phyloP scores from a whole-genome alignment of 1,284 basidiomycete species.

The Serendipita sp. region DNA sequence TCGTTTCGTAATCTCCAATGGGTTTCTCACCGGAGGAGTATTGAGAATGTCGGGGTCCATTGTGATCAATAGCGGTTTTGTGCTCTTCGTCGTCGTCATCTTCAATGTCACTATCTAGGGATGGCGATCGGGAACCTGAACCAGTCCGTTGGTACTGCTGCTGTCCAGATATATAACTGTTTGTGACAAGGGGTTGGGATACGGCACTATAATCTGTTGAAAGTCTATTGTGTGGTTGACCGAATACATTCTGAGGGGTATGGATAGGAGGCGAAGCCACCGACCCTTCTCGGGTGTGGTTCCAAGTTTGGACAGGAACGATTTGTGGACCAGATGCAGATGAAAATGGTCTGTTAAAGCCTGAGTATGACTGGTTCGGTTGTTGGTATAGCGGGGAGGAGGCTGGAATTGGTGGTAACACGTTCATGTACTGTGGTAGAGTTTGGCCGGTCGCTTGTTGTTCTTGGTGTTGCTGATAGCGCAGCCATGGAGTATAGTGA shows the following conservation, averaged over 20 bases:
- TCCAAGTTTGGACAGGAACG: neutral
- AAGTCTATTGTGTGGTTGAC: neutral
- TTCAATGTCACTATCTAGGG: neutral
- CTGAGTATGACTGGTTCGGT: neutral
- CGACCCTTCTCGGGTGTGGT: neutral
- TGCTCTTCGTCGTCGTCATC: constrained; percentile 3
- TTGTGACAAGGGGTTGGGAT: neutral
- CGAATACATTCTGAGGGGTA: neutral
- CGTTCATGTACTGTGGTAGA: neutral
- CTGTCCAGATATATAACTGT: neutral
- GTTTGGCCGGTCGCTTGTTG: neutral
- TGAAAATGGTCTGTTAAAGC: neutral
- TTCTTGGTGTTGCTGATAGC: neutral
- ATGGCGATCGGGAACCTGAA: neutral
- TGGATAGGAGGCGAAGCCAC: neutral
- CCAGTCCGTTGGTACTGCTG: neutral
- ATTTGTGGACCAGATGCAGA: neutral
- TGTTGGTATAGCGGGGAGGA: neutral
- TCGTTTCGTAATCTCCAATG: neutral
- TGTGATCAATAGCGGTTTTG: neutral
- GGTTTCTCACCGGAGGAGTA: neutral
- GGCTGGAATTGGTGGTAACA: neutral
- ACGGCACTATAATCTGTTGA: neutral
- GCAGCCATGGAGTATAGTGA: neutral
- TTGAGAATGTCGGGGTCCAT: neutral